These are phyloP conservation scores for Durio zibethinus DNA, from an alignment of 345 rosid genomes.

Conservation along the genomic window DNA sequence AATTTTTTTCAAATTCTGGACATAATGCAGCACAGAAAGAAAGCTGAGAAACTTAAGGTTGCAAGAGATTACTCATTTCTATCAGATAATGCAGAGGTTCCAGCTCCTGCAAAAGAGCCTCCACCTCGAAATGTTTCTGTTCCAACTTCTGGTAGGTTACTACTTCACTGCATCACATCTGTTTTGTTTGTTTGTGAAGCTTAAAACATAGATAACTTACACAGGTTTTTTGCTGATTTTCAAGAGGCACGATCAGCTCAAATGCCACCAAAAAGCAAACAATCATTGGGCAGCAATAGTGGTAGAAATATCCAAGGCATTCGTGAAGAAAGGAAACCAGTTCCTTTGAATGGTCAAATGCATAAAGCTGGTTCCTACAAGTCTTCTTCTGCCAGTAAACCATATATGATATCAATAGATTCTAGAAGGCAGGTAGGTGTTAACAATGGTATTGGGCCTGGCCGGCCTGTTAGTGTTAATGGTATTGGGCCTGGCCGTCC, in stretches of 20 bases:
- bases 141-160: slow-evolving; percentile 57
- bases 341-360: slow-evolving; percentile 36
- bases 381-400: slow-evolving; percentile 34
- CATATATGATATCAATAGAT: slow-evolving; percentile 28
- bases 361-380: slow-evolving; percentile 34
- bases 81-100: slow-evolving; percentile 67
- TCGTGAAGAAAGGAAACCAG: slow-evolving; percentile 50
- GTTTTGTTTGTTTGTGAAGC: slow-evolving; percentile 17
- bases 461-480: slow-evolving; percentile 29
- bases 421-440: slow-evolving; percentile 53
- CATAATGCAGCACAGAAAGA: slow-evolving; percentile 42
- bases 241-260: slow-evolving; percentile 68
- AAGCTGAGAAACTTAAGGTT: slow-evolving; percentile 67
- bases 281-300: slow-evolving; percentile 37
- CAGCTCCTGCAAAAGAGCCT: slow-evolving; percentile 57
- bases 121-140: slow-evolving; percentile 33
- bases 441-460: slow-evolving; percentile 37
- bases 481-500: slow-evolving; percentile 29
- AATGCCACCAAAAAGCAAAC: slow-evolving; percentile 48
- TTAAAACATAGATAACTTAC: slow-evolving; percentile 56
- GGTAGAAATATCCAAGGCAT: slow-evolving; percentile 38
- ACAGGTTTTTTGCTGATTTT: slow-evolving; percentile 70
- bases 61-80: slow-evolving; percentile 91
- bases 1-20: slow-evolving; percentile 8
- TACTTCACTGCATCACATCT: slow-evolving; percentile 14